Evolutionary conservation across 495 filamentous ascomycete species (phyloP).

Genomic region (Bacidia gigantensis): DNA sequence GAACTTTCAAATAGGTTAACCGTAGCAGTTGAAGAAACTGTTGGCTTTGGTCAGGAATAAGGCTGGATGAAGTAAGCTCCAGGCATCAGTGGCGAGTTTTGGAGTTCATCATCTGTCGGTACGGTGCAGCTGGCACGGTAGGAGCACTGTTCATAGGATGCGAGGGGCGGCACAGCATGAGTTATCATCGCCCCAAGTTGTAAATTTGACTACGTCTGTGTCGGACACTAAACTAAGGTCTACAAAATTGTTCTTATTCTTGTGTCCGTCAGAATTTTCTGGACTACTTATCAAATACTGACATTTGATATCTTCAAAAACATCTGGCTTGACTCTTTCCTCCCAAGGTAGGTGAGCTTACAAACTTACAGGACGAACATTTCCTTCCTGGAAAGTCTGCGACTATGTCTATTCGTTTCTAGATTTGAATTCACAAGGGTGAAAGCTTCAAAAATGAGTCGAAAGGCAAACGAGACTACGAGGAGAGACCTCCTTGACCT

Average conservation of each 20-base stretch:
- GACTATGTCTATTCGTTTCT: not conserved
- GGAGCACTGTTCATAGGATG: not conserved
- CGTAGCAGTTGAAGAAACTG: conserved; percentile 95
- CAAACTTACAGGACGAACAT: no score
- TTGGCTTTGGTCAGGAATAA: conserved; percentile 97
- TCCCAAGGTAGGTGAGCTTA: no score
- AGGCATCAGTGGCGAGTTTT: not conserved
- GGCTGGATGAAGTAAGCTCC: not conserved
- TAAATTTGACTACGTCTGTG: not conserved
- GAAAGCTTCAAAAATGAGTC: not conserved
- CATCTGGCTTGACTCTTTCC: no score
- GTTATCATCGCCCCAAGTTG: not conserved
- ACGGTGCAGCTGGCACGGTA: not conserved
- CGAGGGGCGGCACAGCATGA: not conserved
- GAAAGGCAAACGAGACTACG: not conserved
- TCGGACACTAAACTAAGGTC: not conserved
- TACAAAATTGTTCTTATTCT: not conserved
- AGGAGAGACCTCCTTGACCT: no score
- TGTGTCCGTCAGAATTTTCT: no score
- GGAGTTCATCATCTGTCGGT: not conserved
- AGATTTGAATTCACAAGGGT: not conserved
- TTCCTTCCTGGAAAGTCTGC: conserved; percentile 8
- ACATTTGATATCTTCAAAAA: no score
- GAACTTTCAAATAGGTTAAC: conserved; percentile 77
- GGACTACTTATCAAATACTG: no score